Evolutionary conservation across 345 rosid species (phyloP), one percentile per base, ranked within the genome.

Genomic region (Punica granatum): DNA sequence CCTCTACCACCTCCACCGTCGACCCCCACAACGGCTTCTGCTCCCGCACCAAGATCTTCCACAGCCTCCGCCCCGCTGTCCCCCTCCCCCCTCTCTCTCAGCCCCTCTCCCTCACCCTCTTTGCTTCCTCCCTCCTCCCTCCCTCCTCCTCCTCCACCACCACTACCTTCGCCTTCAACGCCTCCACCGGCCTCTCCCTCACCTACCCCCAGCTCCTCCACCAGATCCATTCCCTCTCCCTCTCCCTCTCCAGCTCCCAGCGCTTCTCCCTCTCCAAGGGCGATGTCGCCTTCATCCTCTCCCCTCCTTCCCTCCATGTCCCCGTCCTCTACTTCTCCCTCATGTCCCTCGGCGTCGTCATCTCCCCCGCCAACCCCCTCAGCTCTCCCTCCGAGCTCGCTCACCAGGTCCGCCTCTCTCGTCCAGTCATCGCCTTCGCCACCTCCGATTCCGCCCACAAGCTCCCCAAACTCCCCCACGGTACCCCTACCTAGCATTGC

Each of bases 301-400:
- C 79, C 46, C 90, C 97, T 2, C 49, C 86, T 25, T 89, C 96
- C 28, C 37, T 86, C 36, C 78, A 79, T 10, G 67, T 90, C 33
- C 98, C 96, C 3, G 70, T 87, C 37, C 63, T 93, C 65, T 86
- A 86, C 84, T 85, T 88, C 42, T 76, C 97, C 41, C 87, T 92
- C 37, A 72, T 92, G 81, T 82, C 84, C 15, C 67, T 90, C 36
- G 97, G 96, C 26, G 83, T 93, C 42, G 73, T 85, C 63, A 0
- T 90, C 68, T 88, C 90, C 30, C 96, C 98, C 25, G 78, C 90
- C 61, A 93, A 88, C 42, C 94, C 96, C 8, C 75, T 82, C 65
- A 59, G 82, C 58, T 88, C 97, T 69, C 70, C 62, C 60, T 65
- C 79, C 31, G 94, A 93, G 64, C 66, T 90, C 53, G 75, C 80